A percentile compares a stretch with the other conserved stretches of the same genome.
Evolutionary conservation across 352 stramenopile genomes (phyloP).

Genomic region (Phytophthora hybrid): DNA sequence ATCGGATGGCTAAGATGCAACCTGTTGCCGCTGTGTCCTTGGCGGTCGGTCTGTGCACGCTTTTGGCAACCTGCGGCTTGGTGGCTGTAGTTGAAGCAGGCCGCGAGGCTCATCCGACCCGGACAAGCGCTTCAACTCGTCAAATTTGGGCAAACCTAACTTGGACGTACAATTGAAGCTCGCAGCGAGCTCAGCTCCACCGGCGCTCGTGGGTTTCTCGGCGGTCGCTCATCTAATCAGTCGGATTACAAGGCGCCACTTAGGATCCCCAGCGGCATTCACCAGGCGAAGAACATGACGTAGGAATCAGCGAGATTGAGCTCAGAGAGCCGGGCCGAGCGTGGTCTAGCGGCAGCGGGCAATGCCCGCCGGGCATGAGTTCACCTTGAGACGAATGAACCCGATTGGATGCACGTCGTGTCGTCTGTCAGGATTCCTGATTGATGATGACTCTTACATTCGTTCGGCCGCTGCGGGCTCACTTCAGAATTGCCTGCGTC

Average conservation of each 20-base stretch:
- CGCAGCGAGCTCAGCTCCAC: background rate
- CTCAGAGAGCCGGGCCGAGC: slow-evolving; percentile 26
- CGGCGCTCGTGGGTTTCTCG: slow-evolving; percentile 11
- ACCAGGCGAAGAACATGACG: background rate
- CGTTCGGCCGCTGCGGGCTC: slow-evolving; percentile 5
- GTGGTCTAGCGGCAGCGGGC: slow-evolving; percentile 8
- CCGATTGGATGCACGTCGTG: slow-evolving; percentile 24
- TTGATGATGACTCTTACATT: slow-evolving; percentile 27
- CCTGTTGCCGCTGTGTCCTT: background rate
- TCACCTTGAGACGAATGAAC: slow-evolving; percentile 13
- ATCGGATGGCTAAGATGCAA: background rate
- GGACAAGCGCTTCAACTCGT: background rate
- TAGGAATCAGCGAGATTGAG: slow-evolving; percentile 3
- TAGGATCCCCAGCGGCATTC: background rate
- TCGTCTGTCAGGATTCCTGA: slow-evolving; percentile 5
- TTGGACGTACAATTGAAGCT: slow-evolving; percentile 1
- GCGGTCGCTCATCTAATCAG: slow-evolving; percentile 21
- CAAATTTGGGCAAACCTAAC: background rate
- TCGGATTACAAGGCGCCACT: slow-evolving; percentile 8
- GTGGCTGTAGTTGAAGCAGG: background rate
- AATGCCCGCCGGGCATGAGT: background rate
- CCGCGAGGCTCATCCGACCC: background rate
- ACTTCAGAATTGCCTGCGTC: slow-evolving; percentile 29
- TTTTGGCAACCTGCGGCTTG: background rate
- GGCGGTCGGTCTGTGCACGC: background rate